phyloP scores from a whole-genome alignment of 2,329 filamentous ascomycete genomes.

The Periglandula ipomoeae region DNA sequence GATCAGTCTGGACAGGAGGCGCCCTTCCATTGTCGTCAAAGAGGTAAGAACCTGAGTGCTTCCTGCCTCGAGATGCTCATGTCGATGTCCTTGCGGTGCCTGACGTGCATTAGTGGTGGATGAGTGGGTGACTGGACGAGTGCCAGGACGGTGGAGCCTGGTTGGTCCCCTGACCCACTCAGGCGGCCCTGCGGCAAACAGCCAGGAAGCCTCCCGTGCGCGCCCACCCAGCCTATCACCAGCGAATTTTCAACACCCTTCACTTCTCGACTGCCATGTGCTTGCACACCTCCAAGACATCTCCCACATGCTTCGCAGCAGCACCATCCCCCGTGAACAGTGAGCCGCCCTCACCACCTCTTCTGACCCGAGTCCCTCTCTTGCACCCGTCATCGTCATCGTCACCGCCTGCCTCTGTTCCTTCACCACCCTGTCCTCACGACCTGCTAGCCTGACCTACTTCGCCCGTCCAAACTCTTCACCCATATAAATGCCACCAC shows the following conservation, averaged over 20 bases:
- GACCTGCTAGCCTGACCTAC: background rate
- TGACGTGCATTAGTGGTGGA: no score
- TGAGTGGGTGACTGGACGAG: no score
- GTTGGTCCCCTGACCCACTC: constrained; percentile 5
- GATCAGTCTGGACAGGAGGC: no score
- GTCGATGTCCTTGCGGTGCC: no score
- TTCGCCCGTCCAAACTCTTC: background rate
- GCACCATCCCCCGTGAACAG: constrained; percentile 6
- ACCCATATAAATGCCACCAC: constrained; percentile 11
- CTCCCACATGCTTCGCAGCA: constrained; percentile 1
- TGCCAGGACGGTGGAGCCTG: background rate
- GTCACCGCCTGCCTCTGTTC: no score
- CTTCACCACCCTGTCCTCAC: no score
- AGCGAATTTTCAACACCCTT: background rate
- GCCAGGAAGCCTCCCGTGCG: background rate
- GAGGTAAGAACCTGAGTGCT: no score
- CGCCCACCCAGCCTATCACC: background rate
- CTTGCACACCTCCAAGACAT: background rate
- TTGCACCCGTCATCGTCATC: background rate
- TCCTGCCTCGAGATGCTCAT: no score
- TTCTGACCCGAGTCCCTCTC: background rate
- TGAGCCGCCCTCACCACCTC: background rate
- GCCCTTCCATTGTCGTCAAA: no score
- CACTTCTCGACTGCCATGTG: background rate
- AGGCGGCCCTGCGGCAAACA: background rate